Conservation (phyloP, 768 basidiomycete species). For the Russula griseocarnosa region DNA sequence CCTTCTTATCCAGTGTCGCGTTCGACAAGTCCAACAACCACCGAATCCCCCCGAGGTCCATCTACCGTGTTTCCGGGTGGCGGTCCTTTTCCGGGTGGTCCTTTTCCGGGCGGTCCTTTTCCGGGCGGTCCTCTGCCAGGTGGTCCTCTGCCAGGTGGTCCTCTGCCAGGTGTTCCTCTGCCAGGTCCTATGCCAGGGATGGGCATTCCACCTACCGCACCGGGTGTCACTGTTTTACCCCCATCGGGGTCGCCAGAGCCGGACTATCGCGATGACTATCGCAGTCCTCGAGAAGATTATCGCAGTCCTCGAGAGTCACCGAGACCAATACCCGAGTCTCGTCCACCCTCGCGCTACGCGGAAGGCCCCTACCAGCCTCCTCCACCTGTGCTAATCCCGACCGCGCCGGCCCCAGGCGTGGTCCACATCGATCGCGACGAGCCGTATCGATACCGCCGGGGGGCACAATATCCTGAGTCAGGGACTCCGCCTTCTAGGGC, state of each 20-base stretch:
- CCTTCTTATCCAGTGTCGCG: background rate
- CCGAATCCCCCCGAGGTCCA: background rate
- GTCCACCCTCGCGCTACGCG: slow-evolving; percentile 3
- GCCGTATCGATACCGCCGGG: slow-evolving; percentile 7
- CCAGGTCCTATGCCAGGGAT: background rate
- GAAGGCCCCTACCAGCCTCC: background rate
- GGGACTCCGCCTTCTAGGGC: slow-evolving; percentile 11
- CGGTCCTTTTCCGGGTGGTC: background rate
- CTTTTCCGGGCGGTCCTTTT: background rate
- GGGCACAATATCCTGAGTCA: slow-evolving; percentile 4
- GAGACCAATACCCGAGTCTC: no score
- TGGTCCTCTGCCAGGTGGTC: background rate
- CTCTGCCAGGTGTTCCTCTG: background rate
- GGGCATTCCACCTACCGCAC: background rate
- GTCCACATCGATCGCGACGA: background rate
- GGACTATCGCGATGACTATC: no score
- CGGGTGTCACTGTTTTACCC: background rate
- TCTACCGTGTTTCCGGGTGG: background rate
- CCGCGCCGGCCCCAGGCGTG: background rate
- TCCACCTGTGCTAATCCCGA: background rate
- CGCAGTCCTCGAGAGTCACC: slow-evolving; percentile 4
- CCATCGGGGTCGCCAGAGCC: slow-evolving; percentile 7
- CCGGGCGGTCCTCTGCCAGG: background rate
- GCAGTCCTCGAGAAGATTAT: slow-evolving; percentile 1
- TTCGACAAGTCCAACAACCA: background rate